Evolutionary conservation across 495 filamentous ascomycete species (phyloP), one percentile per base, ranked within the genome.

Genomic region (Corynascus novoguineensis): DNA sequence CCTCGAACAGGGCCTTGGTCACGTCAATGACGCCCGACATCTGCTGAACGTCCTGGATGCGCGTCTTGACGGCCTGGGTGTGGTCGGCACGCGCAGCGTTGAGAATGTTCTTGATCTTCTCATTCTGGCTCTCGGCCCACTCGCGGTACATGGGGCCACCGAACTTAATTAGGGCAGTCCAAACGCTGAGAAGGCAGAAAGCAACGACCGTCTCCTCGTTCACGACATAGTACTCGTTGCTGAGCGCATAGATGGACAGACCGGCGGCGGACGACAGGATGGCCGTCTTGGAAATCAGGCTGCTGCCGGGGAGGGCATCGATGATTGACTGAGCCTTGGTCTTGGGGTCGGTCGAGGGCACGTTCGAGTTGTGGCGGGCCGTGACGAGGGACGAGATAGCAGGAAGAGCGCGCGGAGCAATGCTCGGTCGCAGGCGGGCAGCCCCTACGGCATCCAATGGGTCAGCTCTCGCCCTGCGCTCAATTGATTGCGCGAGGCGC

Each of bases 211-310:
- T 82, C 80, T 99, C 95, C 80, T 97, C 92, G 78, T 97, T 99
- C 73, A 99, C 80, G 71, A 99, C 89, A 74, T 97, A 99, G 79
- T 97, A 86, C 80, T 99, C 95, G 77, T 96, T 99, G 86, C 87
- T 92, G 78, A 99, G 91, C 68, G 93, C 95, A 68, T 91, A 93
- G 66, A 96, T 81, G 63, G 89, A 90, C 60, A 92, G 69, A 78
- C 90, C 92, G 70, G 95, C 90, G 56, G 85, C 86, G 57, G 90
- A 90, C 65, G 93, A 97, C 56, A 99, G 84, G 73, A 95, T 88
- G 68, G 95, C 95, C 60, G 90, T 90, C 84, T 97, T 99, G 73
- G 89, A 90, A 72, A 93, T 73, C 63, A 96, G 79, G 63, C 81
- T 86, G 79, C 80, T 89, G 65, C 92, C 87, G 64, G 90, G 89